phyloP scores from a whole-genome alignment of 2,329 filamentous ascomycete genomes.

The Rutstroemia sp. region DNA sequence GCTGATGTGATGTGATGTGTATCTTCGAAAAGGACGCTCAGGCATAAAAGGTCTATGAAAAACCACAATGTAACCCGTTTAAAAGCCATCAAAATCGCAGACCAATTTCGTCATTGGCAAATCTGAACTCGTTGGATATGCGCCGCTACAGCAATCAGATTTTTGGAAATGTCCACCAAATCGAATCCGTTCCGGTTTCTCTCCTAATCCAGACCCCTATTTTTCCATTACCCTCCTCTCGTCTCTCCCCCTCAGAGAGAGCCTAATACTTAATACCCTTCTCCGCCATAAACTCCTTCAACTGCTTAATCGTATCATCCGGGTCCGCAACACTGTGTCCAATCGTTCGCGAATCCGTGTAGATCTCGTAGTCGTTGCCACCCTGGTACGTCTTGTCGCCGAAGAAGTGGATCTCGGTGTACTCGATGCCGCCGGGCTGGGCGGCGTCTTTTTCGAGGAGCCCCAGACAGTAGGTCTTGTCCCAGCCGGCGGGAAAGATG shows the following conservation, averaged over 20 bases:
- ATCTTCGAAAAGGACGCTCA: no score
- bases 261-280: not conserved
- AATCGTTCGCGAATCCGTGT: conserved; percentile 68
- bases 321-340: conserved; percentile 79
- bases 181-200: no score
- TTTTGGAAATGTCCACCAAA: no score
- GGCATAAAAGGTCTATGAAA: no score
- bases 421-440: conserved; percentile 62
- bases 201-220: not conserved
- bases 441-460: conserved; percentile 77
- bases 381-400: conserved; percentile 90
- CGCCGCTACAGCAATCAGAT: no score
- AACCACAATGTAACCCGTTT: no score
- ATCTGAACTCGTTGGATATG: no score
- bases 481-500: conserved; percentile 94
- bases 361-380: conserved; percentile 96
- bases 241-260: not conserved
- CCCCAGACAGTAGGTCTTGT: conserved; percentile 93
- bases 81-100: no score
- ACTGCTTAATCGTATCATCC: conserved; percentile 69
- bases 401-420: conserved; percentile 93
- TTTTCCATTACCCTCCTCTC: not conserved
- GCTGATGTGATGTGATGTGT: no score
- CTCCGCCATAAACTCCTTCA: conserved; percentile 70
- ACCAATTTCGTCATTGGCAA: no score